Evolutionary conservation across 129 eudicot species (phyloP), one percentile per base, ranked within the genome.

Genomic region (Kitagawia praeruptora): DNA sequence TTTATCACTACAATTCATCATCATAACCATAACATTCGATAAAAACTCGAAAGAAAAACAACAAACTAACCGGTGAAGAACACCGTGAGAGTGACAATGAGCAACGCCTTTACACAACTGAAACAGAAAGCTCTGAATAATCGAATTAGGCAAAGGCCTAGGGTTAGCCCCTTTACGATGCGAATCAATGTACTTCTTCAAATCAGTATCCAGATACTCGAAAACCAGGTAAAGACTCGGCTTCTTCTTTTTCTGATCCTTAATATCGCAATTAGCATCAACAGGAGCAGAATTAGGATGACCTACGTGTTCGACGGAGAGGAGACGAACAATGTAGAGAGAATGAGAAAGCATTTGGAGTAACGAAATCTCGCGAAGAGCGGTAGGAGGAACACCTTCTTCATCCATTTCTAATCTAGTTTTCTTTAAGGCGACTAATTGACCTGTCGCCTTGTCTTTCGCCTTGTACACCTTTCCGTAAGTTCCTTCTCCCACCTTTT

Each of bases 381-480:
- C 99, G 10, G 99, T 96, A 0, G 99, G 99, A 0, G 99, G 99
- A 2, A 96, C 87, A 7, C 99, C 99, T 83, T 96, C 99, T 51
- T 96, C 99, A 79, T 96, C 99, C 98, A 96, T 92, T 49, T 96
- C 99, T 0, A 96, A 94, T 1, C 99, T 81, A 3, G 99, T 96
- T 77, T 96, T 96, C 84, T 96, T 96, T 28, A 96, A 81, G 4
- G 99, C 99, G 1, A 96, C 99, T 64, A 96, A 82, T 71, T 92
- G 90, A 0, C 99, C 99, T 0, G 98, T 89, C 2, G 39, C 72
- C 74, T 87, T 96, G 90, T 96, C 99, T 81, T 92, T 96, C 25
- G 99, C 99, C 80, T 96, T 96, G 99, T 96, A 96, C 1, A 96
- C 99, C 86, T 96, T 96, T 3, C 99, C 99, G 81, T 96, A 96